Evolutionary conservation across 2,329 filamentous ascomycete genomes (phyloP), one percentile per base, ranked within the genome.

Genomic region (Talaromyces sp.): DNA sequence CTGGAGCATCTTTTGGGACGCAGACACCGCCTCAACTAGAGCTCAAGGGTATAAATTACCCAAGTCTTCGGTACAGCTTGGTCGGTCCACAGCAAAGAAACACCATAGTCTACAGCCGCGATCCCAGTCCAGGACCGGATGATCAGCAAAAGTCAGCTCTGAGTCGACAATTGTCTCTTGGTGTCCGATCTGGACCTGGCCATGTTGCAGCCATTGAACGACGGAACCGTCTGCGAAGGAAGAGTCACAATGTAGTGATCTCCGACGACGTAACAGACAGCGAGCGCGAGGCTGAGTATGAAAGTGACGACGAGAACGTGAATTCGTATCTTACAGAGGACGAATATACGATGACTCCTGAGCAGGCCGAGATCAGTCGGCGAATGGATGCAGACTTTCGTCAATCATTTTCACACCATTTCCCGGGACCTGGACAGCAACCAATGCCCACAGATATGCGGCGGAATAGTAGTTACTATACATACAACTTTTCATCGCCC

Each of bases 141-240:
- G 68, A 67, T 14, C 68, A 69, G 56, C 67, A 70, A 6, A 70
- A 63, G 27, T 70, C 72, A 11, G 69, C 68, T 14, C 66, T 77
- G 14, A 70, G 70, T 54, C 70, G 73, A 35, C 72, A 74, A 35
- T 61, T 75, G 8, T 75, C 76, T 2, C 71, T 78, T 14, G 75
- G 75, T 56, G 71, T 75, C 10, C 70, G 75, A 26, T 70, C 74
- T 29, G 74, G 75, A 0, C 77, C 77, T 35, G 76, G 74, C 21
- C 72, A 77, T 59, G 53, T 68, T 21, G 58, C 48, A 21, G 50
- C 63, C 8, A 24, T 59, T 57, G 54, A 62, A 38, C 35, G 59
- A 35, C 56, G 59, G 21, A 61, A 58, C 17, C 27, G 56, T 6
- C 55, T 58, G 35, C 55, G 59, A 41, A 54, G 55, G n/a, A 61